A percentile compares a stretch with the other conserved stretches of the same genome.
Evolutionary conservation across 257 asterid genomes (phyloP).

Genomic region (Penstemon davidsonii): DNA sequence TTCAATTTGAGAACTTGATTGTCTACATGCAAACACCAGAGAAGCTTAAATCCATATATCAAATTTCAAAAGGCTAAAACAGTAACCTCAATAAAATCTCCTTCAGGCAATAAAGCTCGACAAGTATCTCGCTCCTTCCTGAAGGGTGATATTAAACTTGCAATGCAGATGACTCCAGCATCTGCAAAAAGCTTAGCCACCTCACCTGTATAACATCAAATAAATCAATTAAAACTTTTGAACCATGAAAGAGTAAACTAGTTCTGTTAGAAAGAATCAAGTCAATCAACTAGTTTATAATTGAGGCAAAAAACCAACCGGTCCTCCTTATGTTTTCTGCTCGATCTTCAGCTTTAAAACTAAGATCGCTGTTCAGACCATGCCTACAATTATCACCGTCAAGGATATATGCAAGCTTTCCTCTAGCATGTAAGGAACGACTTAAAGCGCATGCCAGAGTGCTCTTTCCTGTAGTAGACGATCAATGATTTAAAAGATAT

Average conservation of each 20-base stretch:
- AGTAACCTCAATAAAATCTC: conserved; percentile 89
- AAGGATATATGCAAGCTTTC: conserved; percentile 84
- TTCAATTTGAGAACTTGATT: conserved; percentile 9
- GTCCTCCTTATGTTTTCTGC: conserved; percentile 94
- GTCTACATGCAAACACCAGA: not conserved
- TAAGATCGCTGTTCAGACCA: conserved; percentile 85
- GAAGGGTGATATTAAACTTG: conserved; percentile 96
- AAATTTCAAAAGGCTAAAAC: not conserved
- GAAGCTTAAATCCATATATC: not conserved
- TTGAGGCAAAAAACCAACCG: conserved; percentile 48
- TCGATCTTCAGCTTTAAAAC: conserved; percentile 91
- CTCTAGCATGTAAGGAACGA: conserved; percentile 77
- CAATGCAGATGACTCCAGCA: conserved; percentile 96
- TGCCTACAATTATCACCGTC: conserved; percentile 99
- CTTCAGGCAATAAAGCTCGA: conserved; percentile 75
- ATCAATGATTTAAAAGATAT: conserved; percentile 17
- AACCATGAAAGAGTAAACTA: not conserved
- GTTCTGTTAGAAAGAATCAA: not conserved
- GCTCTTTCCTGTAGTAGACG: conserved; percentile 71
- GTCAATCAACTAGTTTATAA: not conserved
- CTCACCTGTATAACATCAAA: conserved; percentile 59
- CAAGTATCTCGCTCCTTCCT: conserved; percentile 93
- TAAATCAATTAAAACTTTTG: not conserved
- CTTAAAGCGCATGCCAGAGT: conserved; percentile 91
- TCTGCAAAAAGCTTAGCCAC: conserved; percentile 97